Conservation (phyloP, 1,284 basidiomycete species). For the Exobasidium cylindrosporum region DNA sequence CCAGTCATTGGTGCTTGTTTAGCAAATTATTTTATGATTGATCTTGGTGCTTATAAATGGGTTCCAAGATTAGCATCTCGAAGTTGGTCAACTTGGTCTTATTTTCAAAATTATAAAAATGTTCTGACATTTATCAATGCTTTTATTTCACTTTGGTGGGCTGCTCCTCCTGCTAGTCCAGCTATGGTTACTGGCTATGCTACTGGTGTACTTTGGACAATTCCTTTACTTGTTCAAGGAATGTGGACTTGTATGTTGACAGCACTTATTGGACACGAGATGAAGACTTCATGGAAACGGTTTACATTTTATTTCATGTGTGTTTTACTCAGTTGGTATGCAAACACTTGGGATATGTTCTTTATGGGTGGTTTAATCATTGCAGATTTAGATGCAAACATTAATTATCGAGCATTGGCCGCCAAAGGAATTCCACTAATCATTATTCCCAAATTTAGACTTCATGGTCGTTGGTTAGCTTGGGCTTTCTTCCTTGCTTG, state of each 20-base stretch:
- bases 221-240: constrained; percentile 44
- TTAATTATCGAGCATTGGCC: constrained; percentile 39
- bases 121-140: constrained; percentile 38
- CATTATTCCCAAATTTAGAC: constrained; percentile 22
- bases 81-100: constrained; percentile 47
- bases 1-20: constrained; percentile 39
- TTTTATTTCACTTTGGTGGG: constrained; percentile 45
- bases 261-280: constrained; percentile 35
- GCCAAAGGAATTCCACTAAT: constrained; percentile 32
- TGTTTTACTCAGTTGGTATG: constrained; percentile 42
- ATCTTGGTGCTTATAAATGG: constrained; percentile 43
- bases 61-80: constrained; percentile 39
- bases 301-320: constrained; percentile 41
- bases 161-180: constrained; percentile 33
- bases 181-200: constrained; percentile 40
- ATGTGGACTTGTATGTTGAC: constrained; percentile 28
- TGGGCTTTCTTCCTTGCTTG: constrained; percentile 41
- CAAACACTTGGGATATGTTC: constrained; percentile 44
- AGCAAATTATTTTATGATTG: constrained; percentile 47
- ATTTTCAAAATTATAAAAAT: constrained; percentile 45
- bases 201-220: constrained; percentile 50
- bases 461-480: constrained; percentile 36
- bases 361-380: constrained; percentile 47
- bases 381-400: constrained; percentile 42
- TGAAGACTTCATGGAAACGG: constrained; percentile 43